A percentile compares a stretch with the other conserved stretches of the same genome.
Evolutionary conservation across 345 rosid species (phyloP).

Genomic region (Kernera saxatilis): DNA sequence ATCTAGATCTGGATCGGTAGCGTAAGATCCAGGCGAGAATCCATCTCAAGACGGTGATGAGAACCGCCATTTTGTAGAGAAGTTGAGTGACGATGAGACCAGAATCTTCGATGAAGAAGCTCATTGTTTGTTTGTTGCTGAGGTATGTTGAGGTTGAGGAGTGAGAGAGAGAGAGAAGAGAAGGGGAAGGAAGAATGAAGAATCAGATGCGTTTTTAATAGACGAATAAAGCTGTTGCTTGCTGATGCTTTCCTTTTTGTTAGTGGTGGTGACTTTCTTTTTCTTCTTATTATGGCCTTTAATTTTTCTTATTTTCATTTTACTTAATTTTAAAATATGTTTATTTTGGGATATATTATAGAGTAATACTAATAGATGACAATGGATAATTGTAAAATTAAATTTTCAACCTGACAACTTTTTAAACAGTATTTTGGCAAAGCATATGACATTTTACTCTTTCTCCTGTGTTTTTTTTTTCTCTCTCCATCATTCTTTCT

Average conservation of each 20-base stretch:
- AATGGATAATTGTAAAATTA: too few species aligned
- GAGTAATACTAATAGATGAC: too few species aligned
- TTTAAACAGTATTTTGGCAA: too few species aligned
- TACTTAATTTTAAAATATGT: not conserved
- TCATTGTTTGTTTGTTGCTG: slow-evolving; percentile 31
- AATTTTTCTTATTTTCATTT: not conserved
- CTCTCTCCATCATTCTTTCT: too few species aligned
- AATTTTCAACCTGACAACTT: too few species aligned
- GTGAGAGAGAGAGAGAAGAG: not conserved
- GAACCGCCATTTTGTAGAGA: slow-evolving; percentile 71
- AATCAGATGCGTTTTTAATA: slow-evolving; percentile 22
- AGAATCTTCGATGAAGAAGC: slow-evolving; percentile 64
- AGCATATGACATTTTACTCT: too few species aligned
- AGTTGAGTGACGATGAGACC: slow-evolving; percentile 46
- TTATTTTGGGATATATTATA: not conserved
- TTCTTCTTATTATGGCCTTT: not conserved
- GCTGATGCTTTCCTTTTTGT: not conserved
- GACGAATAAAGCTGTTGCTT: slow-evolving; percentile 15
- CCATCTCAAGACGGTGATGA: slow-evolving; percentile 69
- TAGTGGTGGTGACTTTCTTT: slow-evolving; percentile 11
- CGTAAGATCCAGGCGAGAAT: slow-evolving; percentile 50
- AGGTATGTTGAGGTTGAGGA: not conserved
- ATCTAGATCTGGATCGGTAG: slow-evolving; percentile 39
- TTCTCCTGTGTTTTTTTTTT: too few species aligned
- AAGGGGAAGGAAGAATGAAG: slow-evolving; percentile 17